phyloP scores from a whole-genome alignment of 352 stramenopile species.

The Thalassiosira hispida region DNA sequence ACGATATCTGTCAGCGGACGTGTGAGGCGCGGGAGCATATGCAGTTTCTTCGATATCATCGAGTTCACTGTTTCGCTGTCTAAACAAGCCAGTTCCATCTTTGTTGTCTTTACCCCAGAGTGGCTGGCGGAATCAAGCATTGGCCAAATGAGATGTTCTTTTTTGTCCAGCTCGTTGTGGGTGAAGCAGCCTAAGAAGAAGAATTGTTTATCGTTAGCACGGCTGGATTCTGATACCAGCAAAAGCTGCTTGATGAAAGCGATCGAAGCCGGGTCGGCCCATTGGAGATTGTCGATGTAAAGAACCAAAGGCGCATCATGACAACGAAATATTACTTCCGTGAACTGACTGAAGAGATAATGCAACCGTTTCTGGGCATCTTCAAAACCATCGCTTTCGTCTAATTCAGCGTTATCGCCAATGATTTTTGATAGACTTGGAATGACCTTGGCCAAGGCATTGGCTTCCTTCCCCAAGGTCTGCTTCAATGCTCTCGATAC shows the following conservation, averaged over 20 bases:
- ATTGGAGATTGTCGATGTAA: constrained; percentile 23
- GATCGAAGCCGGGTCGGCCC: constrained; percentile 20
- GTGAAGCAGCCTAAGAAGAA: constrained; percentile 27
- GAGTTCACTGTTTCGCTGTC: constrained; percentile 10
- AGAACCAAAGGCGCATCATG: constrained; percentile 2
- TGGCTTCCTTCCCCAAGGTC: neutral
- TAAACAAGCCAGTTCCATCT: constrained; percentile 5
- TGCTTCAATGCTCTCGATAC: neutral
- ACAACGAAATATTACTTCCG: constrained; percentile 17
- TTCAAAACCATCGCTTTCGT: constrained; percentile 1
- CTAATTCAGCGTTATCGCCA: neutral
- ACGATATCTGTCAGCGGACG: constrained; percentile 11
- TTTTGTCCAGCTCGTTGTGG: constrained; percentile 5
- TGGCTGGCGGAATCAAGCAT: neutral
- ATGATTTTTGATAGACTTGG: constrained; percentile 21
- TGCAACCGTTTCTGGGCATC: constrained; percentile 26
- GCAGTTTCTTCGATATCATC: constrained; percentile 21
- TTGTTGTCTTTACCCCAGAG: constrained; percentile 5
- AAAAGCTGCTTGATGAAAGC: constrained; percentile 26
- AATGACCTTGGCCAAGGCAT: constrained; percentile 21
- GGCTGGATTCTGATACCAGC: neutral
- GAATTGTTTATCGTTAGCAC: constrained; percentile 3
- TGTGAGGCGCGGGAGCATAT: constrained; percentile 11
- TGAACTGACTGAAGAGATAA: constrained; percentile 32
- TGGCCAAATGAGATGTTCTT: constrained; percentile 7